Conservation (phyloP, 1,139 yeast genomes). For the Hyphopichia pseudoburtonii region DNA sequence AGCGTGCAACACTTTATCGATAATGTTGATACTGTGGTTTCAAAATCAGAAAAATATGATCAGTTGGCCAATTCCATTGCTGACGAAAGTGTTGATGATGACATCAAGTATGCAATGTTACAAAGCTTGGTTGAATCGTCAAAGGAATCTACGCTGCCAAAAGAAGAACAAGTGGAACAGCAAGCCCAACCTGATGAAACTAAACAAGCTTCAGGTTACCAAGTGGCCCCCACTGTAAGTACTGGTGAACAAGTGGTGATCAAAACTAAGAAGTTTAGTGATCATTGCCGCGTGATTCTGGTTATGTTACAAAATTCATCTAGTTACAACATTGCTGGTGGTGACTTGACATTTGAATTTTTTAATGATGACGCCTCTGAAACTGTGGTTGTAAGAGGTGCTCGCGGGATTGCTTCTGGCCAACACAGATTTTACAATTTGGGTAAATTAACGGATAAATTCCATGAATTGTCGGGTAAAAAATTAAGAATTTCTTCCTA, state of each 20-base stretch:
- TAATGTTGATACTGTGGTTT: constrained; percentile 18
- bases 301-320: constrained; percentile 29
- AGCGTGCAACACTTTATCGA: constrained; percentile 20
- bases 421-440: constrained; percentile 32
- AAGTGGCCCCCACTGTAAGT: background rate
- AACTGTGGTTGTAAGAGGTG: constrained; percentile 24
- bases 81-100: constrained; percentile 18
- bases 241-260: constrained; percentile 9
- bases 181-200: constrained; percentile 1
- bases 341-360: constrained; percentile 30
- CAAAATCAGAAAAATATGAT: constrained; percentile 26
- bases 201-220: background rate
- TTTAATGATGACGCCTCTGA: constrained; percentile 14
- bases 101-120: constrained; percentile 21
- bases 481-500: constrained; percentile 20
- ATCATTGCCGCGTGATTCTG: constrained; percentile 24
- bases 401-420: constrained; percentile 26
- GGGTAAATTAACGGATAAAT: constrained; percentile 15
- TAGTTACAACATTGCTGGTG: constrained; percentile 24
- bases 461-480: constrained; percentile 16
- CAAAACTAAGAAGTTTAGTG: constrained; percentile 18
- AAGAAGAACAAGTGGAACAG: constrained; percentile 3
- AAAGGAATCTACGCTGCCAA: background rate
- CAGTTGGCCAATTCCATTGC: constrained; percentile 16
- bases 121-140: constrained; percentile 17